Evolutionary conservation across 2,329 filamentous ascomycete species (phyloP), one percentile per base, ranked within the genome.

Genomic region (Thermoascus crustaceus): DNA sequence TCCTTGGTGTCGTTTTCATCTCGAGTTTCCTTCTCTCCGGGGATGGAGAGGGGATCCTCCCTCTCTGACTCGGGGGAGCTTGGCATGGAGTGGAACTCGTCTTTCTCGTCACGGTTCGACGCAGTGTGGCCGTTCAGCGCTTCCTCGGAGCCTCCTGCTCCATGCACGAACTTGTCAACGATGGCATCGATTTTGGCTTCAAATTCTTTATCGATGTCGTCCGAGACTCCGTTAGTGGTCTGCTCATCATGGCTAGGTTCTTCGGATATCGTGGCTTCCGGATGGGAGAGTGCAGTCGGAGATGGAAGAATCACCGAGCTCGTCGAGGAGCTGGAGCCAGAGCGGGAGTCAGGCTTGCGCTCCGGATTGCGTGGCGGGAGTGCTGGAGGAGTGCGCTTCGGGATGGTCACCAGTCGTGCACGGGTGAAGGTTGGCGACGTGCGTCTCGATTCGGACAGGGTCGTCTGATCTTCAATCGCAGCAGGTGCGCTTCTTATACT

Each of bases 401-500:
- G 78, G 39, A 95, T 94, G 30, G 78, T 87, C 18, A 95, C 85
- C 33, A 95, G 68, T 33, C 82, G 81, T 16, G 86, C 85, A 52
- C 84, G 82, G 24, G 78, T 81, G 38, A 87, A 77, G 37, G 78
- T 72, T 35, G 82, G 76, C 2, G 82, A 77, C 2, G 75, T 72
- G 31, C 77, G 66, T 27, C 75, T 69, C 25, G 76, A 73, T 34
- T 77, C 73, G 5, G 72, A 69, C 10, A 76, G 64, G 10, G 72
- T 71, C 41, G 76, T 71, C 13, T 72, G 67, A 10, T 57, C 51
- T 11, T 52, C 48, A 2, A 50, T 29, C 1, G 44, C 41, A 3
- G 48, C 39, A 2, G 52, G 45, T 1, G 46, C 44, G 16, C 42
- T 26, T 1, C 37, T 37, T 9, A 67, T 3, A 66, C 68, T 57